A percentile compares a stretch with the other conserved stretches of the same genome.
phyloP scores from a whole-genome alignment of 768 basidiomycete genomes.

The Boletus sp. region DNA sequence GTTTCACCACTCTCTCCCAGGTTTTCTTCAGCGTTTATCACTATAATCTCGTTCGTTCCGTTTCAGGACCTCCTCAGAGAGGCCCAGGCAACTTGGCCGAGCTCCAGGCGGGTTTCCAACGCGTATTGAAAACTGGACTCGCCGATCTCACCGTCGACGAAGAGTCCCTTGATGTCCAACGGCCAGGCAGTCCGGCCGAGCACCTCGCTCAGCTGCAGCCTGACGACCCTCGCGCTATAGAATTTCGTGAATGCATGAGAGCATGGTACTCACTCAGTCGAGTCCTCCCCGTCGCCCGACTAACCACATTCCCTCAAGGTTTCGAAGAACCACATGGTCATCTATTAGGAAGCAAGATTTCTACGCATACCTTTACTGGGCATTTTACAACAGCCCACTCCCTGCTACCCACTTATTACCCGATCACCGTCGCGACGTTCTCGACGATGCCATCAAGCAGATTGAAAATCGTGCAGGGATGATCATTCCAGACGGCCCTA shows the following conservation, averaged over 20 bases:
- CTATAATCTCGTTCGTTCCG: conserved; percentile 44
- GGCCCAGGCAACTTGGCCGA: conserved; percentile 50
- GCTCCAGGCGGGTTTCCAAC: conserved; percentile 56
- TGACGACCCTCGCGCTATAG: conserved; percentile 68
- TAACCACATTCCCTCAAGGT: conserved; percentile 43
- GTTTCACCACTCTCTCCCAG: conserved; percentile 35
- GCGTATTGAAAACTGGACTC: conserved; percentile 67
- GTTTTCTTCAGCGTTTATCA: conserved; percentile 71
- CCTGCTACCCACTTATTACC: conserved; percentile 50
- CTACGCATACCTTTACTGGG: conserved; percentile 80
- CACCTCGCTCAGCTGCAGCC: conserved; percentile 52
- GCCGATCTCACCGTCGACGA: conserved; percentile 54
- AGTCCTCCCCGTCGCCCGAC: neutral
- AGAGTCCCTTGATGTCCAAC: conserved; percentile 45
- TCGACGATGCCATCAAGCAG: conserved; percentile 61
- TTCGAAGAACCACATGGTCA: conserved; percentile 72
- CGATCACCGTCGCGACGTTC: conserved; percentile 41
- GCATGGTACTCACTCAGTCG: conserved; percentile 40
- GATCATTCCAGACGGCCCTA: conserved; percentile 58
- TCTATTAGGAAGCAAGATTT: conserved; percentile 62
- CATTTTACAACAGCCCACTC: conserved; percentile 68
- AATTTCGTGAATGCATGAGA: conserved; percentile 66
- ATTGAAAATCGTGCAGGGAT: conserved; percentile 74
- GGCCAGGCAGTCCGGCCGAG: conserved; percentile 64
- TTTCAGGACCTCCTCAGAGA: conserved; percentile 46